phyloP scores from a whole-genome alignment of 805 yeast genomes.

The Yarrowia sp. region DNA sequence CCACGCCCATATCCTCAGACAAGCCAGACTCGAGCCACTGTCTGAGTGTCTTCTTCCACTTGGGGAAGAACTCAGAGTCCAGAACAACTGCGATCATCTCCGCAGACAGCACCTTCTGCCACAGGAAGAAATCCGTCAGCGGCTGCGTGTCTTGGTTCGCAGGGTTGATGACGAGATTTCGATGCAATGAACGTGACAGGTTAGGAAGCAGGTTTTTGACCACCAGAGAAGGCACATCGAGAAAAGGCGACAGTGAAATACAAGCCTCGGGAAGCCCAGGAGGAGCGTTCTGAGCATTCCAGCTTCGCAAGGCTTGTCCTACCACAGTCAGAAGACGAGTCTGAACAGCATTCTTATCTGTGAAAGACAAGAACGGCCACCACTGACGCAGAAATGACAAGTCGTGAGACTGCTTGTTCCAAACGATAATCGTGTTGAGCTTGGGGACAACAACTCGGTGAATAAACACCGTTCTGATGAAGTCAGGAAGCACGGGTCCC shows the following conservation, averaged over 20 bases:
- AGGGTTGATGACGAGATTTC: constrained; percentile 36
- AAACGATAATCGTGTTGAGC: constrained; percentile 39
- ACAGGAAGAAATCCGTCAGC: constrained; percentile 32
- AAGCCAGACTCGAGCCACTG: constrained; percentile 35
- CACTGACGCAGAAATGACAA: constrained; percentile 9
- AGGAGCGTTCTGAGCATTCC: constrained; percentile 11
- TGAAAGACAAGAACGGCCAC: constrained; percentile 12
- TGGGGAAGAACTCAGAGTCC: constrained; percentile 43
- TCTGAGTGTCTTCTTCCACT: constrained; percentile 38
- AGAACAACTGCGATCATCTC: constrained; percentile 35
- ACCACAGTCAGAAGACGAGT: background rate
- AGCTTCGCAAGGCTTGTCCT: constrained; percentile 18
- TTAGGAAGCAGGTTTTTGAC: constrained; percentile 29
- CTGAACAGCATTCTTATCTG: background rate
- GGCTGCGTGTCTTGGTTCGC: constrained; percentile 33
- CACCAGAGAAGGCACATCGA: constrained; percentile 25
- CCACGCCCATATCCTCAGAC: background rate
- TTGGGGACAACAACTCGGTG: constrained; percentile 42
- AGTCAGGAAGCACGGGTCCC: constrained; percentile 42
- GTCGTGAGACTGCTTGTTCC: constrained; percentile 41
- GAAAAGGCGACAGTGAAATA: background rate
- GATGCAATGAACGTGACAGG: constrained; percentile 29
- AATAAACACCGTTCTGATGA: constrained; percentile 37
- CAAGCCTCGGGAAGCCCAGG: constrained; percentile 5
- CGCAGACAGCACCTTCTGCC: constrained; percentile 34